These are phyloP conservation scores for Trichoderma polysporum DNA, from an alignment of 2,329 filamentous ascomycete genomes.

Conservation along the genomic window DNA sequence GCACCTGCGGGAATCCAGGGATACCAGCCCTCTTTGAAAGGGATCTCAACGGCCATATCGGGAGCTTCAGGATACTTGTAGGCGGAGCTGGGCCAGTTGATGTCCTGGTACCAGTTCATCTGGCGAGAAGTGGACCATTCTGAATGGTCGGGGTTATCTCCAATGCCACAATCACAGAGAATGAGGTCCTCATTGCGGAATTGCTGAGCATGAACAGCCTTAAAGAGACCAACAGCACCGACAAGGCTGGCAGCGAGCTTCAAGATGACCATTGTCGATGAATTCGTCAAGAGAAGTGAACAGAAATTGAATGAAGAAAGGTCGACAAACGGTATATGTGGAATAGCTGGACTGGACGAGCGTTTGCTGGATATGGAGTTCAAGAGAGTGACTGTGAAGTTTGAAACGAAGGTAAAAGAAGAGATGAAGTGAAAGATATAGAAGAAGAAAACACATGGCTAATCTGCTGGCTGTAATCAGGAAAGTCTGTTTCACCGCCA, in stretches of 20 bases:
- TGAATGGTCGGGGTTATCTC: conserved; percentile 40
- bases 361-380: background rate
- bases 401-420: background rate
- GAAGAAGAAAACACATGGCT: background rate
- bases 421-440: background rate
- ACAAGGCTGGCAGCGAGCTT: conserved; percentile 28
- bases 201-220: conserved; percentile 28
- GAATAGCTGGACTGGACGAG: background rate
- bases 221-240: conserved; percentile 28
- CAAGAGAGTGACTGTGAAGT: background rate
- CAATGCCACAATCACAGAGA: conserved; percentile 44
- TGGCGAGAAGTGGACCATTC: conserved; percentile 46
- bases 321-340: background rate
- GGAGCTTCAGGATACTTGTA: conserved; percentile 38
- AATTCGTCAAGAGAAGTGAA: background rate
- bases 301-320: background rate
- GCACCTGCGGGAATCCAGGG: conserved; percentile 41
- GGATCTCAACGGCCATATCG: conserved; percentile 41
- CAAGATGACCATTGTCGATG: conserved; percentile 27
- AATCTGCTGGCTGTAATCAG: background rate
- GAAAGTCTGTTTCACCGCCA: conserved; percentile 1
- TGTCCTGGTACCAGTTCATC: conserved; percentile 44
- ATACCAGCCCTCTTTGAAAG: conserved; percentile 39
- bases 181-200: conserved; percentile 39
- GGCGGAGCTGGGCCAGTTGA: conserved; percentile 38